Evolutionary conservation across 352 stramenopile genomes (phyloP).

Genomic region (Globisporangium ultimum): DNA sequence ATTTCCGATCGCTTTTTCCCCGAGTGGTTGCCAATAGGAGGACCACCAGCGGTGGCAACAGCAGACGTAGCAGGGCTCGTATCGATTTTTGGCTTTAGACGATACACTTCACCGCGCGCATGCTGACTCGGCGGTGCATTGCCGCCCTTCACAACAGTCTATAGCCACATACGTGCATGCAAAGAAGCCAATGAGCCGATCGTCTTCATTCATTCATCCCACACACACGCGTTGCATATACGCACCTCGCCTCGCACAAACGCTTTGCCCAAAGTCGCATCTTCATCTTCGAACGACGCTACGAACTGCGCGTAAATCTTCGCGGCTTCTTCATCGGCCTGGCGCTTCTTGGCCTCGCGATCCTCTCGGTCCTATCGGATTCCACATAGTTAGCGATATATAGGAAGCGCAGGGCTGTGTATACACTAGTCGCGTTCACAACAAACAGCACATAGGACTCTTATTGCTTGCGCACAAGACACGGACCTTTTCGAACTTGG

Average conservation of each 20-base stretch:
- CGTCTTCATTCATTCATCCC: too few relatives aligned
- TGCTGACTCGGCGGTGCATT: slow-evolving; percentile 1
- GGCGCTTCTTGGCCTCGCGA: slow-evolving; percentile 77
- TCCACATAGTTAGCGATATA: too few relatives aligned
- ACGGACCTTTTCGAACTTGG: slow-evolving; percentile 80
- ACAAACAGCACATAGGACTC: neutral
- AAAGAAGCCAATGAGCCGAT: too few relatives aligned
- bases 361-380: slow-evolving; percentile 58
- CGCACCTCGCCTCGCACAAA: slow-evolving; percentile 48
- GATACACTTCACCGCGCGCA: slow-evolving; percentile 26
- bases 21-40: neutral
- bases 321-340: slow-evolving; percentile 82
- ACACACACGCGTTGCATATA: neutral
- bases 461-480: neutral
- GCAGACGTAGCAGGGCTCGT: neutral
- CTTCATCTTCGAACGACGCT: slow-evolving; percentile 83
- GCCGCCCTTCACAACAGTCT: slow-evolving; percentile 6
- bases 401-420: neutral
- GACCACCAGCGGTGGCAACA: neutral
- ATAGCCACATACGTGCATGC: neutral
- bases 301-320: slow-evolving; percentile 90
- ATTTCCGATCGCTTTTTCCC: slow-evolving; percentile 55
- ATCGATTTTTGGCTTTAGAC: slow-evolving; percentile 23
- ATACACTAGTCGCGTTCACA: neutral
- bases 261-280: slow-evolving; percentile 53